Conservation (phyloP, 176 grass and related monocot species). For the Poa annua region DNA sequence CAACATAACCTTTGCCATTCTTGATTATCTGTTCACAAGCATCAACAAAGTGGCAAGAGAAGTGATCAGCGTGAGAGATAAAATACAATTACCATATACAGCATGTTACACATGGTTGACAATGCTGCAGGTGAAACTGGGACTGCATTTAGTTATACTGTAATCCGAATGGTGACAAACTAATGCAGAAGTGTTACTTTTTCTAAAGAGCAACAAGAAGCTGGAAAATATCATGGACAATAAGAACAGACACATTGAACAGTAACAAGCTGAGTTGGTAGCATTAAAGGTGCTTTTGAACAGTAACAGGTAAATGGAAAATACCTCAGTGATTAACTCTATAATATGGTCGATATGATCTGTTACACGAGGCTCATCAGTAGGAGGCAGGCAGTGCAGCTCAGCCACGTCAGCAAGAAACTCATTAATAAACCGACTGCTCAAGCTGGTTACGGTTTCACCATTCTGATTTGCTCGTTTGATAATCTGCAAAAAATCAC, state of each 20-base stretch:
- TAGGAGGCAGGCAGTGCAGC: slow-evolving; percentile 81
- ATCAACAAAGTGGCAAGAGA: background rate
- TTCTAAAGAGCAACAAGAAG: background rate
- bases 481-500: slow-evolving; percentile 69
- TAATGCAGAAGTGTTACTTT: background rate
- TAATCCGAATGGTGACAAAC: background rate
- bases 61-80: background rate
- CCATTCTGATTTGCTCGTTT: slow-evolving; percentile 78
- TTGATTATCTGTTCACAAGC: slow-evolving; percentile 64
- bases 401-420: slow-evolving; percentile 77
- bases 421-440: slow-evolving; percentile 67
- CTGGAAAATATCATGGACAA: slow-evolving; percentile 26
- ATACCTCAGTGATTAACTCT: slow-evolving; percentile 85
- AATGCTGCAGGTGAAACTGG: background rate
- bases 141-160: background rate
- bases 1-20: slow-evolving; percentile 60
- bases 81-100: background rate
- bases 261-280: background rate
- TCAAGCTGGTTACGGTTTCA: slow-evolving; percentile 69
- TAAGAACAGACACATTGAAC: background rate
- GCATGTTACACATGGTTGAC: slow-evolving; percentile 1
- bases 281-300: background rate
- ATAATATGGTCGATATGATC: slow-evolving; percentile 87
- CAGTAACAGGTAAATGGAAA: background rate
- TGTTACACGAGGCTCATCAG: slow-evolving; percentile 73